Evolutionary conservation across 495 filamentous ascomycete genomes (phyloP), one percentile per base, ranked within the genome.

Genomic region (Xylaria scruposa): DNA sequence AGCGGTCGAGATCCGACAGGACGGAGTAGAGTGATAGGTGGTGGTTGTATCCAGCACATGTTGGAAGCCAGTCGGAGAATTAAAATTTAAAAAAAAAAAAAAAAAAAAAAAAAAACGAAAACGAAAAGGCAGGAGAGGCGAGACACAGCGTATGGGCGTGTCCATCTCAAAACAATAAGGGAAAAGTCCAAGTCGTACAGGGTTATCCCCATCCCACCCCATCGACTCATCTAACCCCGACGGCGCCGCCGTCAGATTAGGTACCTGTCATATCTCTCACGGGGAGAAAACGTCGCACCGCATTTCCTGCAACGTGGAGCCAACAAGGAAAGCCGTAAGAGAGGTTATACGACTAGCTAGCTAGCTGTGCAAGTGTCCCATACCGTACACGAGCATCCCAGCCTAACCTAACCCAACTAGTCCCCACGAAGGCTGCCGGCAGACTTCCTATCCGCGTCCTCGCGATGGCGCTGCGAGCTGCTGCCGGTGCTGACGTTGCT

Each of bases 401-500:
- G 38, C 38, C 9, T 42, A 29, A 6, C 5, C 65, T 76, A n/a
- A n/a, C n/a, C n/a, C n/a, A n/a, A n/a, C n/a, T n/a, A 77, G 65
- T 69, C 73, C 68, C 77, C 76, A 70, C 77, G 77, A 68, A 79
- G 75, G 71, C 75, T 79, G 49, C 77, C 77, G 72, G 76, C 77
- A 72, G 77, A 79, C 72, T 75, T 71, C 49, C 77, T 72, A 72
- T 77, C 75, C 38, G 67, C 58, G 68, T 78, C 75, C 31, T 60
- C 58, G 58, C 72, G 74, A 59, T 44, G 77, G 68, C 74, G 69
- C 72, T 75, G 75, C 65, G 77, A 74, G 24, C 69, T 68, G 63
- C 64, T 65, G 42, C 44, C 49, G 19, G 61, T 66, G 71, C 62
- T 72, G 53, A 69, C 63, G 58, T 67, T 64, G 54, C 71, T 60